These are phyloP conservation scores for Coemansia javaensis DNA, from an alignment of 192 early-diverging fungal genomes.

Conservation along the genomic window DNA sequence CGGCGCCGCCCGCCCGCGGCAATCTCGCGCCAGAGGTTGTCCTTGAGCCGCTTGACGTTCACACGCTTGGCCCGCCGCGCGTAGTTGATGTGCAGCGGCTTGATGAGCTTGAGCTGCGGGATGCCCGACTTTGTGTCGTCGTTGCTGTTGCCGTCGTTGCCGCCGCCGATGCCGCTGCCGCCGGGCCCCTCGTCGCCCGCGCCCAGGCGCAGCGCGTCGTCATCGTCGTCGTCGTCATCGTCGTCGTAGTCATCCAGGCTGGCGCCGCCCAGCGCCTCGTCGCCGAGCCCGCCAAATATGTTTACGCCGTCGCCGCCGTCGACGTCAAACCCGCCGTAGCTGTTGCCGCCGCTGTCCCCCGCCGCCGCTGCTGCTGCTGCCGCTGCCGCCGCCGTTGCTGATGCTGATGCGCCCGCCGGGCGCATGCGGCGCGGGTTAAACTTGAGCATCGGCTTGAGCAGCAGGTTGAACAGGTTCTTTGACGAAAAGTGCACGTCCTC, in stretches of 20 bases:
- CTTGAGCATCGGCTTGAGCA: constrained; percentile 52
- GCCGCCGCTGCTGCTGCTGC: constrained; percentile 39
- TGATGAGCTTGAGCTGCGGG: constrained; percentile 60
- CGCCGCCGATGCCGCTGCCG: not conserved
- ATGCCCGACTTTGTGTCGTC: constrained; percentile 32
- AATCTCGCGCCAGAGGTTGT: constrained; percentile 89
- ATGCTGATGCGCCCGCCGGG: not conserved
- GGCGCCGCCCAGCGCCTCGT: constrained; percentile 7
- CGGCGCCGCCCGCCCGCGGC: constrained; percentile 20
- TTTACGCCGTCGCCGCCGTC: constrained; percentile 12
- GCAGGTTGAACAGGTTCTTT: constrained; percentile 57
- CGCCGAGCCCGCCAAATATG: constrained; percentile 8
- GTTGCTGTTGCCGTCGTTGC: constrained; percentile 1
- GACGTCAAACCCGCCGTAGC: constrained; percentile 22
- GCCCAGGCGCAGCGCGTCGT: constrained; percentile 11
- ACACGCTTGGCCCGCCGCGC: constrained; percentile 87
- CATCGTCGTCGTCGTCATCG: constrained; percentile 38
- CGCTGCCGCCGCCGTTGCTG: constrained; percentile 1
- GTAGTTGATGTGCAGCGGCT: constrained; percentile 70
- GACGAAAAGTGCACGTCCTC: constrained; percentile 77
- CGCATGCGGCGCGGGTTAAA: constrained; percentile 40
- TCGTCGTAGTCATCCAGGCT: constrained; percentile 41
- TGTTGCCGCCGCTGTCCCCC: constrained; percentile 26
- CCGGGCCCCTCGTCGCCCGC: constrained; percentile 1
- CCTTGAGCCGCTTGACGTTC: constrained; percentile 93